Conservation (phyloP, 352 stramenopile species). For the Phytopythium mirpurense region DNA sequence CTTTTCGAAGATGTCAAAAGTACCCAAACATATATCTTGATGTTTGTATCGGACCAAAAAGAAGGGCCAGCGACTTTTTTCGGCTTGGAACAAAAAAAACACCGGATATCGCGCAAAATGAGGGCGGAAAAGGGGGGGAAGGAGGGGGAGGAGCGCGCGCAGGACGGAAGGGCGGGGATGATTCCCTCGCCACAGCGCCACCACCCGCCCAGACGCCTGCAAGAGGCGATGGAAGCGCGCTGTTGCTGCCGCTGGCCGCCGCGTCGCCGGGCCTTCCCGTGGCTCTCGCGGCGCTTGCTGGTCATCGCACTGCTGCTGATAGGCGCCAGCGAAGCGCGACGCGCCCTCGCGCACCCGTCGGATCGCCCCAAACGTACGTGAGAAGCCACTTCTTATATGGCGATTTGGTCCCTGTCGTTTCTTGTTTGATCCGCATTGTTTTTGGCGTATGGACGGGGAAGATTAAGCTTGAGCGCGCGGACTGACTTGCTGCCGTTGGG, state of each 20-base stretch:
- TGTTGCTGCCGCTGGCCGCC: constrained; percentile 3
- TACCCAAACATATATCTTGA: background rate
- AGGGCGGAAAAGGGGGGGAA: constrained; percentile 2
- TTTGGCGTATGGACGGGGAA: too few relatives aligned
- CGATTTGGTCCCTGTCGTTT: too few relatives aligned
- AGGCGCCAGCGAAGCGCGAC: constrained; percentile 29
- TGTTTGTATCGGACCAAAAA: background rate
- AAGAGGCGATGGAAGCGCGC: constrained; percentile 3
- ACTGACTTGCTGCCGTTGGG: background rate
- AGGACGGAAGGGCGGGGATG: background rate
- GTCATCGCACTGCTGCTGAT: constrained; percentile 19
- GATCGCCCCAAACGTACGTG: constrained; percentile 28
- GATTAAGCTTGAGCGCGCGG: too few relatives aligned
- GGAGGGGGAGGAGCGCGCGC: background rate
- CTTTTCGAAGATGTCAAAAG: background rate
- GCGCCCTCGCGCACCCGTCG: constrained; percentile 17
- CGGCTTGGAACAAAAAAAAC: background rate
- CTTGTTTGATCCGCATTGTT: background rate
- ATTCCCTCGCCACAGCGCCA: background rate
- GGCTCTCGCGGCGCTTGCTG: constrained; percentile 19
- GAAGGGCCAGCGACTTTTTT: background rate
- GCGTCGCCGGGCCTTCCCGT: background rate
- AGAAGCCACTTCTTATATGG: too few relatives aligned
- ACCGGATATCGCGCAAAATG: background rate
- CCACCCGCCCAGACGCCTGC: background rate